Evolutionary conservation across 2,329 filamentous ascomycete genomes (phyloP).

Genomic region (Immersiporthe knoxdaviesiana): DNA sequence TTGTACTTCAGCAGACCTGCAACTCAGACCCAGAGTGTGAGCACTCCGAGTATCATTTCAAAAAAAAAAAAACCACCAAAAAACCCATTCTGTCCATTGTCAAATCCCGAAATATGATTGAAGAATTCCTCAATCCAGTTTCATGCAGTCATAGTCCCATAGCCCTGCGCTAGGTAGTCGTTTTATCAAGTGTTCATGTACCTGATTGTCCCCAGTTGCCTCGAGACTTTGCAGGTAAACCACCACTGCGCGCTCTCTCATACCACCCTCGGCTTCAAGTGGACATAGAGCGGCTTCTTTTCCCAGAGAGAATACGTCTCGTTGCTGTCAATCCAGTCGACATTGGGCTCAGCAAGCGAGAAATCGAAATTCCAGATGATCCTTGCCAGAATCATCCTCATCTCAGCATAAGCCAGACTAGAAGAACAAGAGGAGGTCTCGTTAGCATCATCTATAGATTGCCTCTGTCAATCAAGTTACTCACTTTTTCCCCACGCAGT

Average conservation of each 20-base stretch:
- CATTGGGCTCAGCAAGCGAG: constrained; percentile 37
- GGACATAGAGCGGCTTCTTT: constrained; percentile 39
- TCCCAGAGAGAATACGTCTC: constrained; percentile 41
- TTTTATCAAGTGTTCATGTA: neutral
- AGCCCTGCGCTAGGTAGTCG: neutral
- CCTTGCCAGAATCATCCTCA: constrained; percentile 49
- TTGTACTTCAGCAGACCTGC: neutral
- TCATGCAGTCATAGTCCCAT: neutral
- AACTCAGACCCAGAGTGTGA: neutral
- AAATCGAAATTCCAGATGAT: constrained; percentile 53
- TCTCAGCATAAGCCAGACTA: constrained; percentile 52
- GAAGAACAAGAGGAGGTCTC: neutral
- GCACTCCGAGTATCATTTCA: neutral
- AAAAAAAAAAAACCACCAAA: too few relatives aligned
- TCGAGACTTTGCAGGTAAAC: too few relatives aligned
- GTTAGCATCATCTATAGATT: constrained; percentile 6
- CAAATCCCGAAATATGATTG: too few relatives aligned
- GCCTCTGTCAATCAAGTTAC: constrained; percentile 25
- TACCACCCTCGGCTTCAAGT: constrained; percentile 34
- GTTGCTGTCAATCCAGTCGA: constrained; percentile 41
- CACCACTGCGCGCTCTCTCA: too few relatives aligned
- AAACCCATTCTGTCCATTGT: too few relatives aligned
- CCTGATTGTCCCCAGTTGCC: neutral
- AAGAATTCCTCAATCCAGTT: too few relatives aligned
- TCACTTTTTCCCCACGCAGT: constrained; percentile 53